phyloP scores from a whole-genome alignment of 306 rosid species.

The Cicer arietinum region DNA sequence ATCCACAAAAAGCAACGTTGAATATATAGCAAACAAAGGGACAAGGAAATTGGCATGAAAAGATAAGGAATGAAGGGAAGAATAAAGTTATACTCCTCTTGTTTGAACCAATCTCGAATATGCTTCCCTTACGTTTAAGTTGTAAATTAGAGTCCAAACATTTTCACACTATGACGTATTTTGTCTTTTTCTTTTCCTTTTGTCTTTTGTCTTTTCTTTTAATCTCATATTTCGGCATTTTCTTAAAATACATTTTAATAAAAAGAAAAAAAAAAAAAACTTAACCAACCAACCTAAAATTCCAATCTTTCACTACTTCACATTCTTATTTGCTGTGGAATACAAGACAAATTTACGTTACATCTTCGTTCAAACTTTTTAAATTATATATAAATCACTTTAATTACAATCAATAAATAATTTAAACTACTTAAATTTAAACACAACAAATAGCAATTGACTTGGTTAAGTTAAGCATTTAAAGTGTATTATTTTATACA shows the following conservation, averaged over 20 bases:
- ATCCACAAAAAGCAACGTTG: slow-evolving; percentile 20
- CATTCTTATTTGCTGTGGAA: background rate
- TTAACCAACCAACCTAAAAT: slow-evolving; percentile 13
- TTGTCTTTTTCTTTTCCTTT: slow-evolving; percentile 27
- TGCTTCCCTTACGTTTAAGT: slow-evolving; percentile 46
- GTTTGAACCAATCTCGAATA: slow-evolving; percentile 39
- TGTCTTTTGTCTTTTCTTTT: background rate
- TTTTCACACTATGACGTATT: slow-evolving; percentile 13
- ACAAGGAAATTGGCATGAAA: slow-evolving; percentile 28
- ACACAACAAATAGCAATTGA: too few relatives aligned
- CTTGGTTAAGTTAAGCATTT: too few relatives aligned
- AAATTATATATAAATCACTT: too few relatives aligned
- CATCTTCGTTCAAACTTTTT: too few relatives aligned
- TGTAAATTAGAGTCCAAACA: slow-evolving; percentile 19
- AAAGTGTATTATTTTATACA: too few relatives aligned
- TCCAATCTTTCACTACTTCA: background rate
- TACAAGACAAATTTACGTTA: too few relatives aligned
- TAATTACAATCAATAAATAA: too few relatives aligned
- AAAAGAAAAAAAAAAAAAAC: background rate
- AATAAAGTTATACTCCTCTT: slow-evolving; percentile 38
- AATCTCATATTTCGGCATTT: background rate
- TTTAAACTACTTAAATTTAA: too few relatives aligned
- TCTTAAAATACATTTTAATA: background rate
- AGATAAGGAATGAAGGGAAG: slow-evolving; percentile 10
- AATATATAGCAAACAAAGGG: slow-evolving; percentile 1